Percentiles rank a stretch among this genome's conserved stretches.
phyloP scores from a whole-genome alignment of 139 green algal species.

The Chlamydomonas sphaeroides region DNA sequence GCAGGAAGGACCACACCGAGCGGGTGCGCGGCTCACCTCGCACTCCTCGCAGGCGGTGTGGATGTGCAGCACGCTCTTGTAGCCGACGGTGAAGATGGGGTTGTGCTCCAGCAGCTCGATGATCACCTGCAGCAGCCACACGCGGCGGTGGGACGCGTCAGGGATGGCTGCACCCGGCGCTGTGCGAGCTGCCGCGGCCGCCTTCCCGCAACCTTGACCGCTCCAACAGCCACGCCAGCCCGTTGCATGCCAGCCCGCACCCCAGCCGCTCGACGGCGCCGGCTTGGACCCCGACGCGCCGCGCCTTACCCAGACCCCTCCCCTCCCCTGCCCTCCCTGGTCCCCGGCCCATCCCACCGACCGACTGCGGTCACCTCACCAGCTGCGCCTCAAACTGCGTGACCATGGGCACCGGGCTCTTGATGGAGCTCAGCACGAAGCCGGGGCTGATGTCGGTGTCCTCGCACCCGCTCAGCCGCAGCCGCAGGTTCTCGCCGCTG shows the following conservation, averaged over 20 bases:
- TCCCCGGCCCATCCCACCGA: too few species aligned
- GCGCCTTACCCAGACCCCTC: too few species aligned
- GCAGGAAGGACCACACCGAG: too few species aligned
- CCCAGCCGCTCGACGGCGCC: too few species aligned
- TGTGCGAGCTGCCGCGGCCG: neutral
- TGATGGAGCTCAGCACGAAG: constrained; percentile 92
- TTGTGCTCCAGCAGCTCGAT: constrained; percentile 93
- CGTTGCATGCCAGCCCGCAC: too few species aligned
- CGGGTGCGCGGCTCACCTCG: constrained; percentile 24
- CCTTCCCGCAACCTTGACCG: too few species aligned
- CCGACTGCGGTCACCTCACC: too few species aligned
- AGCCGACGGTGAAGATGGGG: constrained; percentile 93
- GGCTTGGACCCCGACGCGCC: too few species aligned
- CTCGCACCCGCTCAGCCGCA: constrained; percentile 80
- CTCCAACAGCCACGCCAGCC: too few species aligned
- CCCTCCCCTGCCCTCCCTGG: too few species aligned
- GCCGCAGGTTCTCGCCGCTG: constrained; percentile 86
- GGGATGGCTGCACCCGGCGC: too few species aligned
- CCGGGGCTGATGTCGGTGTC: constrained; percentile 85
- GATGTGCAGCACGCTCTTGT: constrained; percentile 90
- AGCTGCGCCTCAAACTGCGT: constrained; percentile 91
- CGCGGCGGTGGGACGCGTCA: too few species aligned
- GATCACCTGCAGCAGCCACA: constrained; percentile 54
- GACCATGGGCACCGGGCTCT: constrained; percentile 60
- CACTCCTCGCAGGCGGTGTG: constrained; percentile 84